Evolutionary conservation across 176 grass and related monocot species (phyloP).

Genomic region (Oryza nivara): DNA sequence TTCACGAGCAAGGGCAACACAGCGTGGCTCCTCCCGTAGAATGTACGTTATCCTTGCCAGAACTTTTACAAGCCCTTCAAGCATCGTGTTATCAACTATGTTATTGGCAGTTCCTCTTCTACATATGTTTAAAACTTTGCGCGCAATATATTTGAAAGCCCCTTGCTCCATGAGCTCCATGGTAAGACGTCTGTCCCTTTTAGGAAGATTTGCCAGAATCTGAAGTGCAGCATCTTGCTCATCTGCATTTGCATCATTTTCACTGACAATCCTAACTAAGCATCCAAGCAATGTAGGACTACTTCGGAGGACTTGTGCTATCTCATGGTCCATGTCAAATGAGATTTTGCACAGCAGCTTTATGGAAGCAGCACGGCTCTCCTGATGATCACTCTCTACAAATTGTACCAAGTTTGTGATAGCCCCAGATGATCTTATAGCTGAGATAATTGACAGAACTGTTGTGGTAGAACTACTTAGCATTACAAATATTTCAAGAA

Average conservation of each 20-base stretch:
- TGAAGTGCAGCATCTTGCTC: constrained; percentile 70
- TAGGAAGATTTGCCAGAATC: constrained; percentile 67
- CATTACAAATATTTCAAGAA: constrained; percentile 59
- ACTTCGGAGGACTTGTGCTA: constrained; percentile 59
- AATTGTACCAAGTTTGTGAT: constrained; percentile 76
- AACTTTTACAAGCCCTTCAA: constrained; percentile 65
- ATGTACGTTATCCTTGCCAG: constrained; percentile 66
- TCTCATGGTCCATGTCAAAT: constrained; percentile 61
- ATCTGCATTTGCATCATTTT: constrained; percentile 43
- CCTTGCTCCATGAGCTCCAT: constrained; percentile 67
- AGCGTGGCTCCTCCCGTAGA: constrained; percentile 50
- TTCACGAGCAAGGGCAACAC: constrained; percentile 57
- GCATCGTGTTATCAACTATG: constrained; percentile 36
- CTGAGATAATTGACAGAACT: constrained; percentile 57
- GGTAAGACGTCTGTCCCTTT: constrained; percentile 55
- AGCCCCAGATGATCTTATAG: constrained; percentile 73
- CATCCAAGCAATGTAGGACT: constrained; percentile 61
- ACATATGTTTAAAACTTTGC: constrained; percentile 59
- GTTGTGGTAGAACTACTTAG: constrained; percentile 54
- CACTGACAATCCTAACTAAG: constrained; percentile 55
- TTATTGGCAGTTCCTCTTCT: constrained; percentile 43
- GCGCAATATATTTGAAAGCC: constrained; percentile 56
- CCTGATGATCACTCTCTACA: constrained; percentile 65
- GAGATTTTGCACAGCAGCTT: constrained; percentile 68
- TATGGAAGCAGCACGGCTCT: constrained; percentile 60